Conservation (phyloP, 2,329 filamentous ascomycete genomes). For the Ophiognomonia clavigignenti-juglandacearum region DNA sequence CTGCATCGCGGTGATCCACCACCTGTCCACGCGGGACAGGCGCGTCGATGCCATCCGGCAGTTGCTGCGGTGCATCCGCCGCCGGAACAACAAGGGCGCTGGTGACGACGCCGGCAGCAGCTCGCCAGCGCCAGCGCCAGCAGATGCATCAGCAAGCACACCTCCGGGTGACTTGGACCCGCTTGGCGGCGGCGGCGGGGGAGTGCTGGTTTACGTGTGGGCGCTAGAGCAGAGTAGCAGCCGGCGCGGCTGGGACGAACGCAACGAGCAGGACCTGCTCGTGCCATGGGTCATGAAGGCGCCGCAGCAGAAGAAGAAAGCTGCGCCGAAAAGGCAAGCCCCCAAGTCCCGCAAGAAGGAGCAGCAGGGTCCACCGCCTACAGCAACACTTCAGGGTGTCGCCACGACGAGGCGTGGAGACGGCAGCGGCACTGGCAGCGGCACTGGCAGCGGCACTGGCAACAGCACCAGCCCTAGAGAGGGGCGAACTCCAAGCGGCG, state of each 20-base stretch:
- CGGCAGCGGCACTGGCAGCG: too few relatives aligned
- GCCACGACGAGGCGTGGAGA: background rate
- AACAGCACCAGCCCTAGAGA: background rate
- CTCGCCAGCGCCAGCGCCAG: too few relatives aligned
- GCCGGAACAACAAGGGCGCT: constrained; percentile 33
- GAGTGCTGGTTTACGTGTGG: constrained; percentile 86
- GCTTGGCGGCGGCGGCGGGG: constrained; percentile 37
- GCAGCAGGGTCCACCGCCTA: background rate
- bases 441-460: too few relatives aligned
- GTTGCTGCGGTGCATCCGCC: constrained; percentile 62
- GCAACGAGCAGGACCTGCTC: constrained; percentile 82
- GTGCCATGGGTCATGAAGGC: constrained; percentile 83
- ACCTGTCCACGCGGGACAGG: constrained; percentile 73
- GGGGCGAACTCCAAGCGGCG: constrained; percentile 8
- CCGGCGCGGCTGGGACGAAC: constrained; percentile 82
- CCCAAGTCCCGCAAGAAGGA: constrained; percentile 5
- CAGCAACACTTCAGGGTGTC: background rate
- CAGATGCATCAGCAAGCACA: too few relatives aligned
- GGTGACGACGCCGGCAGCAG: constrained; percentile 19
- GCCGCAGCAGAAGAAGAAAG: constrained; percentile 24
- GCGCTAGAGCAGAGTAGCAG: constrained; percentile 87
- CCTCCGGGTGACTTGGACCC: too few relatives aligned
- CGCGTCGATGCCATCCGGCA: constrained; percentile 67
- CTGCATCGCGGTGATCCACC: constrained; percentile 90
- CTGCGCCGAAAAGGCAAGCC: background rate